Conservation (phyloP, 2,329 filamentous ascomycete genomes). For the Epichloe hybrida region DNA sequence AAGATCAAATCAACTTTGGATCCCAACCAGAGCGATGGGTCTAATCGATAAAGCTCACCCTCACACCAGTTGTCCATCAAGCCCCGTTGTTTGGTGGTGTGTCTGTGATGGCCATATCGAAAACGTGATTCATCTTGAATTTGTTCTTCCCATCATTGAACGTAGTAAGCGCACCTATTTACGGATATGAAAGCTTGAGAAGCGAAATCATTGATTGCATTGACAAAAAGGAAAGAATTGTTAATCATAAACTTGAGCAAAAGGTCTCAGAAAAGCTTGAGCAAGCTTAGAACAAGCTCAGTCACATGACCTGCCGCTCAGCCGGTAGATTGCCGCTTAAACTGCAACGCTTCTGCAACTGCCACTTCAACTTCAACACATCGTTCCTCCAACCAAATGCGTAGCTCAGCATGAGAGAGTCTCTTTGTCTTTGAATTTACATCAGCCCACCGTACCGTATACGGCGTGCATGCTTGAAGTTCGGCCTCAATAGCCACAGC, state of each 20-base stretch:
- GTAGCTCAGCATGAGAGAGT: neutral
- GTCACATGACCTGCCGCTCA: constrained; percentile 4
- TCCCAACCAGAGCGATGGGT: neutral
- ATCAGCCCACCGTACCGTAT: neutral
- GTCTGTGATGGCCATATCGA: no score
- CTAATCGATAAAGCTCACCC: constrained; percentile 1
- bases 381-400: neutral
- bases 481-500: constrained; percentile 5
- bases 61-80: no score
- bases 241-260: no score
- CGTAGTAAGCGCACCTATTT: no score
- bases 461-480: constrained; percentile 4
- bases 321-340: constrained; percentile 7
- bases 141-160: no score
- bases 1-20: constrained; percentile 2
- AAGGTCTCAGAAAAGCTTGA: no score
- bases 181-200: no score
- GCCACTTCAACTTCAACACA: neutral
- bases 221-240: neutral
- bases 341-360: neutral
- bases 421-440: neutral
- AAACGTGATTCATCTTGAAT: no score
- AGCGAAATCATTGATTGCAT: no score
- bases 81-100: no score
- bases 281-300: neutral